These are phyloP conservation scores for Monosporozyma aquatica DNA, from an alignment of 805 yeast genomes.

Conservation along the genomic window DNA sequence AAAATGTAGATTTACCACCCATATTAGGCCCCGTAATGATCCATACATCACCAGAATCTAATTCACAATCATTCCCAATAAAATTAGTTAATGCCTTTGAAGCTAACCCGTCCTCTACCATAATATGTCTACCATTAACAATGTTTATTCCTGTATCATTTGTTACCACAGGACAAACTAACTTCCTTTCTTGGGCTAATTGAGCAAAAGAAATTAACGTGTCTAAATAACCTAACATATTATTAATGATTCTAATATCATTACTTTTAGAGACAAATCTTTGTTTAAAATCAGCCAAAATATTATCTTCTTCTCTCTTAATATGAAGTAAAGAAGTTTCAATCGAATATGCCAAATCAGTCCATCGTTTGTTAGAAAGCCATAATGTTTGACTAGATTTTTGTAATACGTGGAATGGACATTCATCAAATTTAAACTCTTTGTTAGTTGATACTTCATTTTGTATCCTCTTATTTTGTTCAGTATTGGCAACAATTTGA, in stretches of 20 bases:
- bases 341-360: slow-evolving; percentile 40
- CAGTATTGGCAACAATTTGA: slow-evolving; percentile 37
- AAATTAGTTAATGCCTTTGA: slow-evolving; percentile 33
- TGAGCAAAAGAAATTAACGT: slow-evolving; percentile 62
- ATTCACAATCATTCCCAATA: slow-evolving; percentile 27
- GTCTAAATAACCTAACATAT: slow-evolving; percentile 58
- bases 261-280: slow-evolving; percentile 38
- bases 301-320: slow-evolving; percentile 42
- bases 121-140: slow-evolving; percentile 67
- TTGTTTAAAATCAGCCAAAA: slow-evolving; percentile 42
- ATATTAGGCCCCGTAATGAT: slow-evolving; percentile 85
- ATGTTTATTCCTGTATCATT: slow-evolving; percentile 41
- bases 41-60: slow-evolving; percentile 33
- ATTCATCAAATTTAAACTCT: slow-evolving; percentile 4
- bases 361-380: slow-evolving; percentile 43
- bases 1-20: slow-evolving; percentile 77
- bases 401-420: slow-evolving; percentile 27
- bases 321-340: slow-evolving; percentile 41
- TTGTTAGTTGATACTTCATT: slow-evolving; percentile 11
- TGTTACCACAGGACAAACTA: slow-evolving; percentile 58
- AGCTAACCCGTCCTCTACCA: slow-evolving; percentile 69
- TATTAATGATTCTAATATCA: slow-evolving; percentile 42
- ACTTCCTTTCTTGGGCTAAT: slow-evolving; percentile 56
- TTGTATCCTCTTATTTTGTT: slow-evolving; percentile 15
- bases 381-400: slow-evolving; percentile 38